Evolutionary conservation across 192 early-diverging fungal genomes (phyloP).

Genomic region (Backusella westeae): DNA sequence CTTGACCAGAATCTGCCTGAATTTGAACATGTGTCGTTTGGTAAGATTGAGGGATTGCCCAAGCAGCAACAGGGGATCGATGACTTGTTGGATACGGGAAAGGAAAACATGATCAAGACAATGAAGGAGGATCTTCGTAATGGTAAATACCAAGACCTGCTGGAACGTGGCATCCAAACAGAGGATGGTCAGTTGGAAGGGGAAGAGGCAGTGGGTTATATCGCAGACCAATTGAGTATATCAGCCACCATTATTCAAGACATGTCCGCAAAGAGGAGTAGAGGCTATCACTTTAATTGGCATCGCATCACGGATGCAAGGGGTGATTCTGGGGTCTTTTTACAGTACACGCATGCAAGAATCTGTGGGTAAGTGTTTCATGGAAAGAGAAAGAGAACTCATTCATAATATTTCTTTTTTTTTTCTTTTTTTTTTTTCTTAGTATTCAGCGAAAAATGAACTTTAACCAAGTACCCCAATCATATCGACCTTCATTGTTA

Average conservation of each 20-base stretch:
- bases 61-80: conserved; percentile 88
- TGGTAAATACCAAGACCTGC: conserved; percentile 52
- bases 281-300: conserved; percentile 88
- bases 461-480: conserved; percentile 12
- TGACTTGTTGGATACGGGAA: conserved; percentile 78
- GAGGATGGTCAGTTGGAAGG: background rate
- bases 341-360: conserved; percentile 94
- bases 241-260: conserved; percentile 87
- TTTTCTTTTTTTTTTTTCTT: too few species aligned
- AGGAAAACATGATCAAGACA: conserved; percentile 76
- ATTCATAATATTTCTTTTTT: too few species aligned
- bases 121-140: conserved; percentile 71
- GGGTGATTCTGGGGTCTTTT: conserved; percentile 91
- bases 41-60: conserved; percentile 84
- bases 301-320: conserved; percentile 81
- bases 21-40: conserved; percentile 85
- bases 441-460: conserved; percentile 68
- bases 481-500: background rate
- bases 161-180: background rate
- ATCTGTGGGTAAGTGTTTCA: conserved; percentile 60
- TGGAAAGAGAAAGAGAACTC: background rate
- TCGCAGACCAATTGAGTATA: conserved; percentile 81
- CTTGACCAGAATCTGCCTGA: conserved; percentile 36
- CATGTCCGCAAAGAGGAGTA: conserved; percentile 74
- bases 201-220: conserved; percentile 52